Conservation (phyloP, 768 basidiomycete genomes). For the Kwoniella botswanensis region DNA sequence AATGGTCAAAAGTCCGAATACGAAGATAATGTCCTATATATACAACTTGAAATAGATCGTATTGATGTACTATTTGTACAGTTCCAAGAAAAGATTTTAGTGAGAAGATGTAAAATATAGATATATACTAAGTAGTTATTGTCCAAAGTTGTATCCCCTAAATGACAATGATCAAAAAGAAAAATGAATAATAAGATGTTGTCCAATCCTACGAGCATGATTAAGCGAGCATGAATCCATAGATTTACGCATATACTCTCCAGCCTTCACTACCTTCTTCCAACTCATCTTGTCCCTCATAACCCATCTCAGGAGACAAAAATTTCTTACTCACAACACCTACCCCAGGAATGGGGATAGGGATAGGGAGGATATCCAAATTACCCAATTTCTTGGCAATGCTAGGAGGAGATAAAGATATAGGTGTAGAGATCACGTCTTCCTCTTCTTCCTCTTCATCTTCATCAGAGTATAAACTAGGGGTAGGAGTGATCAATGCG, state of each 20-base stretch:
- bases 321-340: not conserved
- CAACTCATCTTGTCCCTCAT: not conserved
- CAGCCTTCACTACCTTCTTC: not conserved
- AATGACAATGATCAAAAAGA: not conserved
- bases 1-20: not conserved
- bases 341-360: too few species aligned
- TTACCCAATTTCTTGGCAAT: constrained; percentile 4
- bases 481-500: constrained; percentile 3
- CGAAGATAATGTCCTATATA: not conserved
- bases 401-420: constrained; percentile 16
- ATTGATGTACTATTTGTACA: not conserved
- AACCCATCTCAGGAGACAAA: not conserved
- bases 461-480: not conserved
- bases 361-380: not conserved
- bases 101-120: not conserved
- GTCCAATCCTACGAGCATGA: not conserved
- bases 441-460: constrained; percentile 25
- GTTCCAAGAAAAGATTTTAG: too few species aligned
- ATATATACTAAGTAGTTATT: not conserved
- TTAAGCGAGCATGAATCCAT: too few species aligned
- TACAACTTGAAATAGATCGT: not conserved
- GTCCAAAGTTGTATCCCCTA: not conserved
- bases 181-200: not conserved
- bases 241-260: constrained; percentile 6
- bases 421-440: constrained; percentile 11